Percentiles rank a stretch among this genome's conserved stretches.
phyloP scores from a whole-genome alignment of 2,329 filamentous ascomycete genomes.

The Colletotrichum trifolii region DNA sequence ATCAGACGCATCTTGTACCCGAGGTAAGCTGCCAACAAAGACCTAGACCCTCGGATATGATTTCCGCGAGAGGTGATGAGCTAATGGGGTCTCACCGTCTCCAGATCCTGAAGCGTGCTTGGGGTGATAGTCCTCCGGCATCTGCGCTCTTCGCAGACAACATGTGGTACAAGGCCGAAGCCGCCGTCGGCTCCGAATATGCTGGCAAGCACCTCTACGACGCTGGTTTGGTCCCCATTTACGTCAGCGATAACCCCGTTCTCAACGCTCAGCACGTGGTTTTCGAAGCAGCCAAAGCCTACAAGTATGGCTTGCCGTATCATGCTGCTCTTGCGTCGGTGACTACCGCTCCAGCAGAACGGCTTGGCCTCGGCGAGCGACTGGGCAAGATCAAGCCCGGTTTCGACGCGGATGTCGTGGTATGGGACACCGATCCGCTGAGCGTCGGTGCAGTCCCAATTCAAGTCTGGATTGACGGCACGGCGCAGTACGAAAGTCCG shows the following conservation, averaged over 20 bases:
- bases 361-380: conserved; percentile 66
- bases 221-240: conserved; percentile 71
- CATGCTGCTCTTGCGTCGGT: conserved; percentile 68
- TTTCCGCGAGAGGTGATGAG: background rate
- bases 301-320: conserved; percentile 70
- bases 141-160: conserved; percentile 77
- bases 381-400: conserved; percentile 71
- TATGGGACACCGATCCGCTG: conserved; percentile 74
- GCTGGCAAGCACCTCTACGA: conserved; percentile 75
- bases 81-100: accelerated
- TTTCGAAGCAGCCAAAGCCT: conserved; percentile 71
- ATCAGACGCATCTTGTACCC: conserved; percentile 73
- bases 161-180: conserved; percentile 78
- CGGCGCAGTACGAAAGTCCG: conserved; percentile 65
- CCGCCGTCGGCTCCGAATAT: conserved; percentile 72
- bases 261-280: conserved; percentile 77
- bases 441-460: conserved; percentile 68
- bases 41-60: background rate
- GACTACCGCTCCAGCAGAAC: conserved; percentile 67
- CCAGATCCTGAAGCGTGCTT: conserved; percentile 66
- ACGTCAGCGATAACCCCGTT: conserved; percentile 77
- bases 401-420: conserved; percentile 69
- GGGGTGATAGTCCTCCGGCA: conserved; percentile 62
- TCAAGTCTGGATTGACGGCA: conserved; percentile 74
- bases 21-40: conserved; percentile 56